phyloP scores from a whole-genome alignment of 805 yeast genomes.

The Nakazawaea ernobii region DNA sequence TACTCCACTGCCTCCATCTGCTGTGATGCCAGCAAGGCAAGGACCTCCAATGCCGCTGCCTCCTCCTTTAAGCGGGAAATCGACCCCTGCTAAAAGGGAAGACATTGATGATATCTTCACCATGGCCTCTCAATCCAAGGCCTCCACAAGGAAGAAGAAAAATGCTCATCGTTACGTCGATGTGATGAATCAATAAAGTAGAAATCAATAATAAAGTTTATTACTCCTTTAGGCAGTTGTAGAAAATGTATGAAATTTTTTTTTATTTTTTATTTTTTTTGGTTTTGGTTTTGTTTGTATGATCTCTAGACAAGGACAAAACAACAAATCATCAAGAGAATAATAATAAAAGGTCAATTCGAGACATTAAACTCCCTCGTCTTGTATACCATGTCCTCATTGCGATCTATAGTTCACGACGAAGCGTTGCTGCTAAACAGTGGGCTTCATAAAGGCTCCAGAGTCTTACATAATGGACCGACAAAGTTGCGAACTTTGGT shows the following conservation, averaged over 20 bases:
- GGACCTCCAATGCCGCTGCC: constrained; percentile 9
- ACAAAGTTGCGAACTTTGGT: background rate
- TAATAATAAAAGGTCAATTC: too few species aligned
- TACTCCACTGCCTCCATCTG: constrained; percentile 30
- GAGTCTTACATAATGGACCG: background rate
- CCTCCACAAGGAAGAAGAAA: constrained; percentile 41
- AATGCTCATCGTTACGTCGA: constrained; percentile 62
- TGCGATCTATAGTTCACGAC: background rate
- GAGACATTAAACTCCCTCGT: background rate
- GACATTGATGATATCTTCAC: constrained; percentile 11
- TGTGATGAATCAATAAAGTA: constrained; percentile 43
- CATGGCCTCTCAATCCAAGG: constrained; percentile 23
- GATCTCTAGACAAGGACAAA: too few species aligned
- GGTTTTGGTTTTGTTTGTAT: too few species aligned
- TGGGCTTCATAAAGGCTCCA: background rate
- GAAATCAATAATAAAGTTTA: too few species aligned
- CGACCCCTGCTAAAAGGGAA: constrained; percentile 6
- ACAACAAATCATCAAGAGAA: too few species aligned
- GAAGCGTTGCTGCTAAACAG: background rate
- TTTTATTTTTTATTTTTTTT: too few species aligned
- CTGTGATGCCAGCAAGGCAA: constrained; percentile 17
- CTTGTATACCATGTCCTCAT: background rate
- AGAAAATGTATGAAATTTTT: background rate
- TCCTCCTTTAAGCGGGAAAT: constrained; percentile 10
- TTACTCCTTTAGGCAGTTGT: background rate